Conservation (phyloP, 2,329 filamentous ascomycete species). For the Talaromyces sp. region DNA sequence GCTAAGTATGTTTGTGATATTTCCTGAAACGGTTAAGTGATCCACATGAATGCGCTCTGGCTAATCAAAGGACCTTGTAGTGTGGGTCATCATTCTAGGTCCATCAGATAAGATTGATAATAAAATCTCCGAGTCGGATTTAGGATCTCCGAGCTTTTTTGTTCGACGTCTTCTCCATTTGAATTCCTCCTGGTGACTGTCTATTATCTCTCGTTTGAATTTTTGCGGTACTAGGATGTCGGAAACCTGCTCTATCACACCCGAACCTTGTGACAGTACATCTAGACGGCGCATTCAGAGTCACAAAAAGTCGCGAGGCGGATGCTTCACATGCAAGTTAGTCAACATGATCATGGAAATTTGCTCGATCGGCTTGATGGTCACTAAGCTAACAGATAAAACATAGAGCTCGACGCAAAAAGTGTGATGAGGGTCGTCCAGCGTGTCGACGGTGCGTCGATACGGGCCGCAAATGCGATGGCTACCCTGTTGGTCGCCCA, state of each 20-base stretch:
- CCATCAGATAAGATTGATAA: slow-evolving; percentile 17
- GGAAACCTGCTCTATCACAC: neutral
- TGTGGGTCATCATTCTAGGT: neutral
- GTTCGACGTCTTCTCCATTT: neutral
- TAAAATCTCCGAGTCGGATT: slow-evolving; percentile 1
- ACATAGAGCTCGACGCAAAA: slow-evolving; percentile 28
- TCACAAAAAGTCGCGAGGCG: neutral
- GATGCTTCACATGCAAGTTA: slow-evolving; percentile 10
- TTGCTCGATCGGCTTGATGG: too few species aligned
- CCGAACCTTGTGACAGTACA: neutral
- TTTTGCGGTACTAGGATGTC: neutral
- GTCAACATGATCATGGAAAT: neutral
- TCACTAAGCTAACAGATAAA: neutral
- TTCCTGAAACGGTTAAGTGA: slow-evolving; percentile 3
- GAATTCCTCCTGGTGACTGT: neutral
- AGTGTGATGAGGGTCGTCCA: slow-evolving; percentile 36
- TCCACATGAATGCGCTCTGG: neutral
- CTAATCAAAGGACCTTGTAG: neutral
- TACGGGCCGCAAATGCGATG: slow-evolving; percentile 20
- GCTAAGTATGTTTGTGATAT: neutral
- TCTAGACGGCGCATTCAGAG: neutral
- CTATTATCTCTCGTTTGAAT: neutral
- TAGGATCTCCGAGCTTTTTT: neutral
- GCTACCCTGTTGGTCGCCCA: slow-evolving; percentile 23
- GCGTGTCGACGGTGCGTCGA: slow-evolving; percentile 33